A percentile compares a stretch with the other conserved stretches of the same genome.
Evolutionary conservation across 176 grass and related monocot species (phyloP).

Genomic region (Cymbopogon citratus): DNA sequence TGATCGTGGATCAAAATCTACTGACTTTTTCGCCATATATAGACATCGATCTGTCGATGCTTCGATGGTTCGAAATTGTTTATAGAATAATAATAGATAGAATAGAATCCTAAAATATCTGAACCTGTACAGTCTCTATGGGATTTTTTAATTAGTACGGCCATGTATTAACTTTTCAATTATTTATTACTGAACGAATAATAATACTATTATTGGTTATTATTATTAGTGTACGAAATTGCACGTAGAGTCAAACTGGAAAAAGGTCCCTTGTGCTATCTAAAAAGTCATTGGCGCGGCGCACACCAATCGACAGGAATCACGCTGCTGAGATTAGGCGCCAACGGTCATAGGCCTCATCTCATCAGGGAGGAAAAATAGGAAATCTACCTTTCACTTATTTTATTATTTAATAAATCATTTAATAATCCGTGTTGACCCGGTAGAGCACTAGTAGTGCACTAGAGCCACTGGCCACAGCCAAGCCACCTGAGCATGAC

Average conservation of each 20-base stretch:
- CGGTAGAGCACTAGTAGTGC: not conserved
- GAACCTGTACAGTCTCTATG: not conserved
- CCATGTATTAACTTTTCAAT: not conserved
- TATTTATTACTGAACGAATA: not conserved
- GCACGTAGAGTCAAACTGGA: conserved; percentile 23
- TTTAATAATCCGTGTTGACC: conserved; percentile 3
- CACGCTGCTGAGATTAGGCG: conserved; percentile 20
- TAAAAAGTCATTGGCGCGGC: not conserved
- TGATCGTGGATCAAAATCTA: not conserved
- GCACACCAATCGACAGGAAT: conserved; percentile 12
- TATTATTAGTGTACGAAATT: not conserved
- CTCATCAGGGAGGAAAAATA: not conserved
- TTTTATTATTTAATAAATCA: not conserved
- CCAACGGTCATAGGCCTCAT: not conserved
- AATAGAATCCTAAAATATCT: not conserved
- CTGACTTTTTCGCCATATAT: not conserved
- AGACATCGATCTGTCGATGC: conserved; percentile 13
- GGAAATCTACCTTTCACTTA: conserved; percentile 9
- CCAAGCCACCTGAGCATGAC: not conserved
- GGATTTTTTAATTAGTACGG: not conserved
- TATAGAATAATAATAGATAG: not conserved
- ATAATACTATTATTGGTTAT: not conserved
- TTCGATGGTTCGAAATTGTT: not conserved
- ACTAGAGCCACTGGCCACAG: not conserved
- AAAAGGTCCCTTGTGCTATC: not conserved